Evolutionary conservation across 345 rosid genomes (phyloP).

Genomic region (Aurinia saxatilis): DNA sequence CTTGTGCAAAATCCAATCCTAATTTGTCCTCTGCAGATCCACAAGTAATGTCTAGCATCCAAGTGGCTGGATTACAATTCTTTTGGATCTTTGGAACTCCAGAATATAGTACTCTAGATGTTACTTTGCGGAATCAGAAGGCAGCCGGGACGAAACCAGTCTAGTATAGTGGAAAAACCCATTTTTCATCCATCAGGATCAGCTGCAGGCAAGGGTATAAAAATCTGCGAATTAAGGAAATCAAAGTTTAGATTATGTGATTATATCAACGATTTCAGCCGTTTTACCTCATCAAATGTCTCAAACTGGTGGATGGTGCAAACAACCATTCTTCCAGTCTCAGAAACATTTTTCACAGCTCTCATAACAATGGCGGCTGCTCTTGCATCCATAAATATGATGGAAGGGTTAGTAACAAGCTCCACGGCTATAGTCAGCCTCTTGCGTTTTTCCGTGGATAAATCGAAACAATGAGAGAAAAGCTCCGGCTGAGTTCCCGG

Average conservation of each 20-base stretch:
- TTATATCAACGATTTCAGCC: background rate
- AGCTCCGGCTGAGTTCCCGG: too few relatives aligned
- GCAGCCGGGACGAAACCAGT: background rate
- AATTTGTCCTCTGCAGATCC: conserved; percentile 34
- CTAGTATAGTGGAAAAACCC: conserved; percentile 12
- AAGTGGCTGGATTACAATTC: conserved; percentile 55
- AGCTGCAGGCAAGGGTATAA: conserved; percentile 24
- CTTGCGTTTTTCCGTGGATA: conserved; percentile 49
- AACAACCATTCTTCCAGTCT: conserved; percentile 44
- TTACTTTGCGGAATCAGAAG: background rate
- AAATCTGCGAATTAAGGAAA: background rate
- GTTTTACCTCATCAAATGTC: conserved; percentile 41
- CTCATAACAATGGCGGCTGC: conserved; percentile 55
- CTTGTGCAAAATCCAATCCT: conserved; percentile 34
- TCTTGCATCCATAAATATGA: conserved; percentile 50
- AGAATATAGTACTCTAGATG: background rate
- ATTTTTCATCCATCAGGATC: conserved; percentile 36
- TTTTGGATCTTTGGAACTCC: conserved; percentile 46
- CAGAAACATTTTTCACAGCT: conserved; percentile 42
- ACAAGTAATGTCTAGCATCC: conserved; percentile 58
- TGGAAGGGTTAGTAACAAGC: conserved; percentile 49
- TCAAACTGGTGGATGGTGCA: conserved; percentile 56
- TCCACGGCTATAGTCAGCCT: conserved; percentile 46
- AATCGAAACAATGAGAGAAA: too few relatives aligned
- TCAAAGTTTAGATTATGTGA: background rate